Evolutionary conservation across 2,329 filamentous ascomycete species (phyloP).

Genomic region (Aulographum hederae): DNA sequence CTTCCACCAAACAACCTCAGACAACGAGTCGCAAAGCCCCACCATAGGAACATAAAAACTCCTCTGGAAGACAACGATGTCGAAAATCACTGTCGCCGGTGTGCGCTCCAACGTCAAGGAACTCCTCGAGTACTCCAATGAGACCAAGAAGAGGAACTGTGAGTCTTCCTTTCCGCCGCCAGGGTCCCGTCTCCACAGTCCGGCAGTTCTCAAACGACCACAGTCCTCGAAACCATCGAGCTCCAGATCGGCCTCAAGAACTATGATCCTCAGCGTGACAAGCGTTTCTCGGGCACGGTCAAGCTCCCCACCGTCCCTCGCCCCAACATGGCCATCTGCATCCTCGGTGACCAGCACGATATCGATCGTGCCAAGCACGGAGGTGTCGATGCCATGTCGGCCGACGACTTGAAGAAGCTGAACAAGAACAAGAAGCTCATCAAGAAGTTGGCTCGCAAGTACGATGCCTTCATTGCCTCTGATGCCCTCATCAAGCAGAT

Average conservation of each 20-base stretch:
- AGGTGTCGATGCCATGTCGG: slow-evolving; percentile 93
- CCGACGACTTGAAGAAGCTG: slow-evolving; percentile 99
- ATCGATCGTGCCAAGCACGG: slow-evolving; percentile 99
- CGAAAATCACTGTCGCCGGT: slow-evolving; percentile 78
- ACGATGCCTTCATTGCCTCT: slow-evolving; percentile 97
- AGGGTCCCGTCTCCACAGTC: too few relatives aligned
- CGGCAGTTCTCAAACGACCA: too few relatives aligned
- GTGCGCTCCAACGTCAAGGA: slow-evolving; percentile 88
- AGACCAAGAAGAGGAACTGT: slow-evolving; percentile 98
- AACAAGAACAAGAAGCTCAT: slow-evolving; percentile 99
- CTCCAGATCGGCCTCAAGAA: slow-evolving; percentile 32
- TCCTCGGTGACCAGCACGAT: slow-evolving; percentile 92
- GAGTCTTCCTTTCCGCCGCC: too few relatives aligned
- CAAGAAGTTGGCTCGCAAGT: slow-evolving; percentile 99
- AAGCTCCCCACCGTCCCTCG: slow-evolving; percentile 82
- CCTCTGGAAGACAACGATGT: slow-evolving; percentile 45
- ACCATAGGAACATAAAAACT: slow-evolving; percentile 4
- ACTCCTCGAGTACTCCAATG: slow-evolving; percentile 84
- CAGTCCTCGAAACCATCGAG: slow-evolving; percentile 45
- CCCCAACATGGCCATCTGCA: slow-evolving; percentile 76
- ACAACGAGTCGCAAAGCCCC: slow-evolving; percentile 4
- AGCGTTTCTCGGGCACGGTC: slow-evolving; percentile 99
- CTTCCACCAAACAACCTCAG: neutral
- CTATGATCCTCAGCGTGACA: slow-evolving; percentile 88
- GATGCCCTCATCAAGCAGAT: slow-evolving; percentile 99